phyloP scores from a whole-genome alignment of 2,329 filamentous ascomycete genomes.

The Penicillium sclerotiorum region DNA sequence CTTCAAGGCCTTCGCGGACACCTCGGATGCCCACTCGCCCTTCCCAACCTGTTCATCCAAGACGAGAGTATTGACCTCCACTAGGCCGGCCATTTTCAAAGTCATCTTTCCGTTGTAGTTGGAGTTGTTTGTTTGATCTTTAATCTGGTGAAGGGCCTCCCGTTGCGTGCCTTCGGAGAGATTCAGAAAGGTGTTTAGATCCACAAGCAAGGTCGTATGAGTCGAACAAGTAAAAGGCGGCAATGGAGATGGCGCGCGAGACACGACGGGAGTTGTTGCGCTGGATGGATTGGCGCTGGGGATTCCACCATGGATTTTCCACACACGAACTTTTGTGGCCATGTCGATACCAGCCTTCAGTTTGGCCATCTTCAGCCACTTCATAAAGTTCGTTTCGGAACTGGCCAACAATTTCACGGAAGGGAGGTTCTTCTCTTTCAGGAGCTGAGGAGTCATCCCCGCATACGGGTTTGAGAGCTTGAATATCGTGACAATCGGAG shows the following conservation, averaged over 20 bases:
- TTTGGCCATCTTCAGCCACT: conserved; percentile 78
- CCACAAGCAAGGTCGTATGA: conserved; percentile 59
- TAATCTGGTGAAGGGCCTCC: conserved; percentile 61
- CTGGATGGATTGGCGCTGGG: conserved; percentile 48
- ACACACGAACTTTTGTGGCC: conserved; percentile 75
- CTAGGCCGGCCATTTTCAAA: conserved; percentile 67
- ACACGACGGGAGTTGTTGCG: conserved; percentile 47
- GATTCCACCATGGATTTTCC: conserved; percentile 60
- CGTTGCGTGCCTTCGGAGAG: conserved; percentile 66
- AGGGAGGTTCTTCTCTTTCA: conserved; percentile 63
- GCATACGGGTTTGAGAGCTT: conserved; percentile 68
- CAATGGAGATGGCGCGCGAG: conserved; percentile 46
- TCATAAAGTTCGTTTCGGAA: conserved; percentile 67
- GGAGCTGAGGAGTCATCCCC: conserved; percentile 59
- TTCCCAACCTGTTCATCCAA: conserved; percentile 74
- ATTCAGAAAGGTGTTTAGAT: conserved; percentile 63
- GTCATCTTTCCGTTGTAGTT: conserved; percentile 77
- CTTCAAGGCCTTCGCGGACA: conserved; percentile 44
- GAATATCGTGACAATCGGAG: conserved; percentile 81
- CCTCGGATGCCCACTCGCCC: conserved; percentile 60
- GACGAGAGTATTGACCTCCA: conserved; percentile 75
- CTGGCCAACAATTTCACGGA: conserved; percentile 72
- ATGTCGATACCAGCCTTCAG: conserved; percentile 66
- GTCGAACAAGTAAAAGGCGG: conserved; percentile 46
- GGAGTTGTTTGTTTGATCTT: conserved; percentile 70